Conservation (phyloP, 2,329 filamentous ascomycete genomes). For the Phialocephala subalpina region DNA sequence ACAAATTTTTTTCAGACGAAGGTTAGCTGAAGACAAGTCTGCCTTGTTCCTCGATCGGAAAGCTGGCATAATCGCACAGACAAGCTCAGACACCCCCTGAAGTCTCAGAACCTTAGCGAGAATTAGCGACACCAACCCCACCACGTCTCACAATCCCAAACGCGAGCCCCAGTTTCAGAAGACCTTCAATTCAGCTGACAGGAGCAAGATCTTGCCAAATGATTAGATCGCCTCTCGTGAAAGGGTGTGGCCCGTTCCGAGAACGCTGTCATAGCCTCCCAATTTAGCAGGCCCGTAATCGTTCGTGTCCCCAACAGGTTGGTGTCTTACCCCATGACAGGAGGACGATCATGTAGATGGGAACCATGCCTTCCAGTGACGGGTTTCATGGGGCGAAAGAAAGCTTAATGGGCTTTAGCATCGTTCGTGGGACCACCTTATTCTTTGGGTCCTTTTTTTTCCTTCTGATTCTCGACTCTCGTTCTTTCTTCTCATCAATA, state of each 20-base stretch:
- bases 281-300: no score
- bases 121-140: not conserved
- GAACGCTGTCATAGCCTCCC: slow-evolving; percentile 10
- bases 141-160: slow-evolving; percentile 11
- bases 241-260: slow-evolving; percentile 2
- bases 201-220: not conserved
- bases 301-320: not conserved
- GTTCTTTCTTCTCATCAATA: not conserved
- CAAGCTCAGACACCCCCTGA: not conserved
- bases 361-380: not conserved
- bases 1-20: not conserved
- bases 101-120: not conserved
- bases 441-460: not conserved
- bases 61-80: not conserved
- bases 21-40: not conserved
- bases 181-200: not conserved
- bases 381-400: not conserved
- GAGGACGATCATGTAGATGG: slow-evolving; percentile 4
- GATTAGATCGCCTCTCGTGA: not conserved
- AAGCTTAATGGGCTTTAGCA: slow-evolving; percentile 9
- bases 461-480: not conserved
- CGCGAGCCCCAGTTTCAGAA: not conserved
- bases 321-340: slow-evolving; percentile 3
- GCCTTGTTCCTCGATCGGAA: not conserved
- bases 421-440: slow-evolving; percentile 1